Percentiles rank a stretch among this genome's conserved stretches.
Conservation (phyloP, 2,329 filamentous ascomycete species). For the Diaporthe vaccinii region DNA sequence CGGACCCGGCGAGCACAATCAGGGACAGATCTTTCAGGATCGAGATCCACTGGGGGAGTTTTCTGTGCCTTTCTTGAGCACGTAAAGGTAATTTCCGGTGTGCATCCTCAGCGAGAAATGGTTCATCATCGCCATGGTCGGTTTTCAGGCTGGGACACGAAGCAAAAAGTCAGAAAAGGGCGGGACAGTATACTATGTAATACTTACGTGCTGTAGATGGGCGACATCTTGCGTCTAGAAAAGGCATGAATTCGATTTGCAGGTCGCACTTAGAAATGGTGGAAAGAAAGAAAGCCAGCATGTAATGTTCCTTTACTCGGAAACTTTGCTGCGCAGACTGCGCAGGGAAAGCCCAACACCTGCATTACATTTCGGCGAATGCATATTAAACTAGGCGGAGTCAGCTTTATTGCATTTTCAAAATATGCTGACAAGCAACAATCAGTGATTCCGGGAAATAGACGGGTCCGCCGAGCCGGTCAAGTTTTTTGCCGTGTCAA, state of each 20-base stretch:
- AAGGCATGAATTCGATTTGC: neutral
- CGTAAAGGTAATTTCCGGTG: neutral
- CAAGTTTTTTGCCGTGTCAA: neutral
- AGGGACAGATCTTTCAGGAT: neutral
- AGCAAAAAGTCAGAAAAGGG: neutral
- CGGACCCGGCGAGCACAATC: neutral
- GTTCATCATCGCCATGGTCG: neutral
- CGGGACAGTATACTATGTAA: neutral
- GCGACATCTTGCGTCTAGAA: neutral
- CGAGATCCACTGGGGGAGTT: neutral
- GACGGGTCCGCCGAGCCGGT: neutral
- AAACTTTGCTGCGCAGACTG: neutral
- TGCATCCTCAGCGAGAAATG: neutral
- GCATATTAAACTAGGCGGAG: neutral
- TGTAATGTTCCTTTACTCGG: neutral
- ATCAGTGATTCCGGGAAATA: neutral
- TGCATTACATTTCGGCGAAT: neutral
- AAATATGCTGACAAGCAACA: neutral
- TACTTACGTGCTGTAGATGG: constrained; percentile 1
- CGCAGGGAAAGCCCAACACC: neutral
- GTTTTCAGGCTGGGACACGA: neutral
- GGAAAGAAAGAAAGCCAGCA: neutral
- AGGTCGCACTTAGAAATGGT: neutral
- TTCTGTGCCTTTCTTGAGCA: neutral
- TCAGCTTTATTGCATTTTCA: neutral